Base-by-base conservation (phyloP, 1,284 basidiomycete genomes). In the Ceratobasidium sp. region DNA sequence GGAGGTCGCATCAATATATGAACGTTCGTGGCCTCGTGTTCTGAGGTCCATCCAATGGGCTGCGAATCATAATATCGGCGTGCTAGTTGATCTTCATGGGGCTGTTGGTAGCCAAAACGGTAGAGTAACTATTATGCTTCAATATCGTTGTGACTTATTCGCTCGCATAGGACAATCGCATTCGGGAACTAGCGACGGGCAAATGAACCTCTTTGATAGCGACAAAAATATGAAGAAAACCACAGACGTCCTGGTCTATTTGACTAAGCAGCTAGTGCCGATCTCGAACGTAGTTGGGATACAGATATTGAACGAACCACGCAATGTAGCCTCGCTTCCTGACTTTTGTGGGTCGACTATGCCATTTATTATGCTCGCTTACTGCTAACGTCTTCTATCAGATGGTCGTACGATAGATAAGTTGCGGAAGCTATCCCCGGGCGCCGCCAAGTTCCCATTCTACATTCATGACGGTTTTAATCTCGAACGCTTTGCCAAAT, bases 401-500 rank as follows among this genome's bases (percentile, higher is more conserved):
- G 90, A 91, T 83, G 83, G 82, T 20, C 82, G 85, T n/a, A 89
- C 90, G 0, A 88, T 93, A 77, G 82, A 85, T 33, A 84, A 86
- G 0, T 89, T 94, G 85, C 86, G 92, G 76, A 81, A 84, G 50
- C 83, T 87, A 0, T 88, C 88, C 2, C 82, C 87, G 2, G 84
- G 85, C 66, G 88, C 90, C 1, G 83, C 84, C 3, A 82, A 81
- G 0, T 86, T 94, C 54, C 93, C 93, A 0, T 84, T 94, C 44
- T 94, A 95, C 82, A 84, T 95, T 67, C 92, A 94, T 82, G 92
- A 95, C 80, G 93, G 86, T 0, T 95, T 94, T 83, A 87, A 93
- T 80, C 85, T 93, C 59, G 82, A 86, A 10, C 86, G 88, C 74
- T 93, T 90, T 81, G 88, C 87, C 67, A 82, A 86, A 17, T 94